Conservation (phyloP, 2,329 filamentous ascomycete genomes). For the Ascochyta rabiei region DNA sequence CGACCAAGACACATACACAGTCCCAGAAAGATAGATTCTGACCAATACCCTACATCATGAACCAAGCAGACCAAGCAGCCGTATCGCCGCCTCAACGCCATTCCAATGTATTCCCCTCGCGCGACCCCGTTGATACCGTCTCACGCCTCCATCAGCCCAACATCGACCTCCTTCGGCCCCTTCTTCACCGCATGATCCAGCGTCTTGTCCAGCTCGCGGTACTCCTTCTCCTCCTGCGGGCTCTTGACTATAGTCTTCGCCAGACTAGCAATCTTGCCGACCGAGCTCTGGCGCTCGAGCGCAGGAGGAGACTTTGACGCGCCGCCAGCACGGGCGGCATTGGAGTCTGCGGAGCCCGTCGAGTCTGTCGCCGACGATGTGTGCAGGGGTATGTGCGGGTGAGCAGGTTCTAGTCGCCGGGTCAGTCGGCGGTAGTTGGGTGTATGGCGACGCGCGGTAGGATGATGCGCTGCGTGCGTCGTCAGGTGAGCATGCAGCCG, state of each 20-base stretch:
- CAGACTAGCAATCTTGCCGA: slow-evolving; percentile 9
- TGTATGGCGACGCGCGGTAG: too few species aligned
- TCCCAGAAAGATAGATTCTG: too few species aligned
- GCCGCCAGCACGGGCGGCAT: background rate
- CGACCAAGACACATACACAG: too few species aligned
- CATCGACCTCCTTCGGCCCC: slow-evolving; percentile 8
- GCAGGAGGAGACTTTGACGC: background rate
- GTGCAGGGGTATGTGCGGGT: slow-evolving; percentile 1
- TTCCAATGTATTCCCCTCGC: too few species aligned
- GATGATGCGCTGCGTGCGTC: too few species aligned
- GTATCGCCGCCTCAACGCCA: too few species aligned
- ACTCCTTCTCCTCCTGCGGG: slow-evolving; percentile 14
- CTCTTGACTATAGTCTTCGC: slow-evolving; percentile 12
- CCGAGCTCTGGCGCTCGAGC: slow-evolving; percentile 3
- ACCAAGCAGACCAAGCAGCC: too few species aligned
- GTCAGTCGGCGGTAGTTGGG: background rate
- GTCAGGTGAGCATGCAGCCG: background rate
- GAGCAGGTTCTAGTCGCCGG: background rate
- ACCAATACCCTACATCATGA: too few species aligned
- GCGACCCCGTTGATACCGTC: background rate
- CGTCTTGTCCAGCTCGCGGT: slow-evolving; percentile 8
- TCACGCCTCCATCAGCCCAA: slow-evolving; percentile 5
- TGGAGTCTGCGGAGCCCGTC: background rate
- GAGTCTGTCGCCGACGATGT: slow-evolving; percentile 2
- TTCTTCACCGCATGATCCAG: slow-evolving; percentile 10